Evolutionary conservation across 371 early-diverging fungal genomes (phyloP), one percentile per base, ranked within the genome.

Genomic region (Nematocida ausubeli): DNA sequence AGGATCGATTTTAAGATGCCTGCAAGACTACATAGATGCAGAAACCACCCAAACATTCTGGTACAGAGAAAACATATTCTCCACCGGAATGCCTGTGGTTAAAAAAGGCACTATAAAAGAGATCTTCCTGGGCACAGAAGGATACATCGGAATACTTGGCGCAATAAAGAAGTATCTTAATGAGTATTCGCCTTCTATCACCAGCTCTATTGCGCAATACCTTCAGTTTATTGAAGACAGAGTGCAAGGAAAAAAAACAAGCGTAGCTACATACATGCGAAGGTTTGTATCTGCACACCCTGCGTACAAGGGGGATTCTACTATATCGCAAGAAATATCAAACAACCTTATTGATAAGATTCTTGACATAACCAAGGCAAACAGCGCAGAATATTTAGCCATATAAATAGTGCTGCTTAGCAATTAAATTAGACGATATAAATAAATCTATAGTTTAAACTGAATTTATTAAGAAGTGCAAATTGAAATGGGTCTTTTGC

Each of bases 61-160:
- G 65, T 82, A 82, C 24, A 54, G 81, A 71, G 68, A 32, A 16
- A 84, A 83, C 51, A 81, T 82, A 32, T 60, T n/a, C 28, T 30
- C 44, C 7, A 28, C n/a, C 2, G 81, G 82, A n/a, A 85, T 87
- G 3, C 90, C 91, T 65, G 88, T 86, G 39, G 90, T 87, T 69
- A 89, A 89, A 47, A 83, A 90, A 64, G 90, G 94, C 89, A 89
- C 94, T 2, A 88, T 95, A 34, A 86, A 93, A 82, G 93, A 94
- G 71, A 95, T 98, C 70, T 90, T 96, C 81, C 93, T 94, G 82
- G 96, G 96, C 52, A 89, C 90, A 70, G 89, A 88, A 7, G 52
- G 42, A 2, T 57, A 72, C 62, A 57, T 30, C 80, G 69, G 81
- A 39, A 50, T 80, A 54, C 44, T 81, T 39, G 51, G 24, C 39